phyloP scores from a whole-genome alignment of 139 green algal species.

The Volvox africanus region DNA sequence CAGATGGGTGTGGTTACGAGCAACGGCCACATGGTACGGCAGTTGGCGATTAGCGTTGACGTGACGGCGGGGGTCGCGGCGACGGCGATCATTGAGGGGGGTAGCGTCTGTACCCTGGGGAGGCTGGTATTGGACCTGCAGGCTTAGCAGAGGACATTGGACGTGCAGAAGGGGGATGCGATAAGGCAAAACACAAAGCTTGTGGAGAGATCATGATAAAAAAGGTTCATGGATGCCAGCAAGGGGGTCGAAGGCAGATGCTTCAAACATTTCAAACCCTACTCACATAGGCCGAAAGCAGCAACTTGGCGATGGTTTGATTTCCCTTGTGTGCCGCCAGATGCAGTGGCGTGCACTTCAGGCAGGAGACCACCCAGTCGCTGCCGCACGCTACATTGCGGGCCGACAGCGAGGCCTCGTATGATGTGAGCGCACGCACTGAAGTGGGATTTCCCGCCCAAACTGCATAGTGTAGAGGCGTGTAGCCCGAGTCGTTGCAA shows the following conservation, averaged over 20 bases:
- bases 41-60: slow-evolving; percentile 50
- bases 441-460: slow-evolving; percentile 48
- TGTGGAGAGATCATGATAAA: no score
- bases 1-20: slow-evolving; percentile 46
- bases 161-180: no score
- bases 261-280: no score
- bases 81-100: slow-evolving; percentile 8
- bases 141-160: no score
- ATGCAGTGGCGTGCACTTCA: slow-evolving; percentile 56
- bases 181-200: no score
- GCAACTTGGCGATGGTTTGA: slow-evolving; percentile 48
- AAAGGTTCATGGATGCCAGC: no score
- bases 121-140: slow-evolving; percentile 25
- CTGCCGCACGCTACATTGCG: slow-evolving; percentile 50
- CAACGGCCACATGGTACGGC: slow-evolving; percentile 57
- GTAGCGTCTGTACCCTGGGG: not conserved
- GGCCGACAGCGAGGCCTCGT: slow-evolving; percentile 47
- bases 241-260: no score
- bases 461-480: slow-evolving; percentile 60
- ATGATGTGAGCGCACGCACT: slow-evolving; percentile 54
- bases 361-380: slow-evolving; percentile 35
- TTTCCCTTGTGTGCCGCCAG: slow-evolving; percentile 57
- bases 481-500: slow-evolving; percentile 51
- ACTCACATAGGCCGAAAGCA: slow-evolving; percentile 53
- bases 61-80: slow-evolving; percentile 42